Evolutionary conservation across 169 alveolate species (phyloP).

Genomic region (Eimeria brunetti): DNA sequence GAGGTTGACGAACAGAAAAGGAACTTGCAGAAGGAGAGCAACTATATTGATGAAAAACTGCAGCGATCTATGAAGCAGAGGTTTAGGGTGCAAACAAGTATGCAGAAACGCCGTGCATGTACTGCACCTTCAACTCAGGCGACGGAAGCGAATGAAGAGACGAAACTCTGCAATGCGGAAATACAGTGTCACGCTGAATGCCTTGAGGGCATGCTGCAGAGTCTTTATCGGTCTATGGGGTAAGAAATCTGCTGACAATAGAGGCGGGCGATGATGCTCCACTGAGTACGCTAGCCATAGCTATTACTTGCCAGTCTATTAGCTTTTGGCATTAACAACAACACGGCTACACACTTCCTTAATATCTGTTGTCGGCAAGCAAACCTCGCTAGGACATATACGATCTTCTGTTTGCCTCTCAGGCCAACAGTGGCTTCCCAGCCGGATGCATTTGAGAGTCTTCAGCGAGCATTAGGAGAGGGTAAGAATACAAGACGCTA

Average conservation of each 20-base stretch:
- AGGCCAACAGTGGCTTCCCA: constrained; percentile 27
- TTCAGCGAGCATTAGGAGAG: constrained; percentile 45
- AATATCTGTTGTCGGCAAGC: not conserved
- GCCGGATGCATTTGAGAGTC: constrained; percentile 26
- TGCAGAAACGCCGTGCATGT: constrained; percentile 31
- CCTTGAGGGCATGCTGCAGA: constrained; percentile 55
- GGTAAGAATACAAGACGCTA: not conserved
- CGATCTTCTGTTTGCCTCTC: not conserved
- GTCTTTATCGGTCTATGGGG: constrained; percentile 63
- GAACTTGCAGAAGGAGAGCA: constrained; percentile 15
- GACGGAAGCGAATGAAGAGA: not conserved
- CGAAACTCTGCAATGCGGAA: constrained; percentile 42
- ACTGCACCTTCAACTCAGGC: not conserved
- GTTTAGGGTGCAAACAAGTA: constrained; percentile 36
- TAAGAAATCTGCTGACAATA: not conserved
- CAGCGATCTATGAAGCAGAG: constrained; percentile 31
- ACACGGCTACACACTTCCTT: not conserved
- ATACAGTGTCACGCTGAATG: constrained; percentile 43
- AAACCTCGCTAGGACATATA: not conserved
- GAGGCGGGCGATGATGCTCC: not conserved
- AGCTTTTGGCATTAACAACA: not conserved
- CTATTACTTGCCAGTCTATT: not conserved
- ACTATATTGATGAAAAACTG: constrained; percentile 13
- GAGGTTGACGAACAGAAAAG: constrained; percentile 21
- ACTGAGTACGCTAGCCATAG: not conserved